Evolutionary conservation across 2,329 filamentous ascomycete species (phyloP), one percentile per base, ranked within the genome.

Genomic region (Exophiala lecanii-corni): DNA sequence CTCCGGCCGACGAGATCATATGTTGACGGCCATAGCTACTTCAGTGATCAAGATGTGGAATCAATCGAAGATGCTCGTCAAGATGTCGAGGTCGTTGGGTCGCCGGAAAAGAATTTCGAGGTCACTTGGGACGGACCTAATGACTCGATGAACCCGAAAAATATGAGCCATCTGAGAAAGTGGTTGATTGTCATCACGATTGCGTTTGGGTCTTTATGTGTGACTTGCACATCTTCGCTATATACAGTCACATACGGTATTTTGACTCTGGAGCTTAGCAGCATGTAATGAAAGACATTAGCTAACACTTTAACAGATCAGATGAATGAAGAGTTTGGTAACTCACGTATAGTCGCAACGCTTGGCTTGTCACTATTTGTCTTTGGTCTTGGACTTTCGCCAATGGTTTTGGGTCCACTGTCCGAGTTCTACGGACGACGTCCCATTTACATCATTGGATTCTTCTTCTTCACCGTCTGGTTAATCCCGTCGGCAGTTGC

Each of bases 211-310:
- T 86, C 86, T 35, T 72, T 92, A 46, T 91, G 86, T 63, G 89
- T 95, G 84, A 94, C 89, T 6, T 88, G 83, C 60, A 79, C 86
- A 1, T 89, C 84, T 36, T 92, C 88, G n/a, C 80, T 94, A 56
- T 95, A 96, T 64, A 91, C 88, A 1, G 79, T 79, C 9, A 92
- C 86, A 0, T 96, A 95, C 62, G 49, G 49, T 49, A 17, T n/a
- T n/a, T n/a, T n/a, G n/a, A n/a, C n/a, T n/a, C n/a, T n/a, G n/a
- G n/a, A n/a, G n/a, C n/a, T n/a, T n/a, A n/a, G n/a, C n/a, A n/a
- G n/a, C n/a, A n/a, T n/a, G n/a, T n/a, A n/a, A n/a, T n/a, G n/a
- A n/a, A n/a, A n/a, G n/a, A n/a, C n/a, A n/a, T n/a, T n/a, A n/a
- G n/a, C n/a, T n/a, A n/a, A n/a, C n/a, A n/a, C n/a, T n/a, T n/a